Evolutionary conservation across 2,329 filamentous ascomycete genomes (phyloP).

Genomic region (Colletotrichum truncatum): DNA sequence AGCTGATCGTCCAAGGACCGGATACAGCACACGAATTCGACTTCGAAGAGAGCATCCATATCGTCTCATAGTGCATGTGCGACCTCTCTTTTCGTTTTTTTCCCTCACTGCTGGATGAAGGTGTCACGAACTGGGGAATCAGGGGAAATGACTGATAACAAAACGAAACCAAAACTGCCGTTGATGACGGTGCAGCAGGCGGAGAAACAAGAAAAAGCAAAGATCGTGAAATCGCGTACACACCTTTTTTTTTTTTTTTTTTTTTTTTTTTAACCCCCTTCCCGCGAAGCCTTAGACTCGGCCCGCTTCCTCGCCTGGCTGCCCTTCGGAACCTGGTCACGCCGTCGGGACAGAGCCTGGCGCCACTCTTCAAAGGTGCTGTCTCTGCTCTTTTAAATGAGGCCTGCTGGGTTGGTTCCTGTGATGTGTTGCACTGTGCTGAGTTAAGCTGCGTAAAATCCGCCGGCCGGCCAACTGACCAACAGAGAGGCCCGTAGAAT

Average conservation of each 20-base stretch:
- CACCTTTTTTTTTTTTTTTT: slow-evolving; percentile 1
- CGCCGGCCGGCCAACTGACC: neutral
- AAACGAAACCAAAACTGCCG: slow-evolving; percentile 3
- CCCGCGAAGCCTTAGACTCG: slow-evolving; percentile 25
- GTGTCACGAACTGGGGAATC: neutral
- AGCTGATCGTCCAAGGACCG: neutral
- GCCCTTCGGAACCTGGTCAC: slow-evolving; percentile 20
- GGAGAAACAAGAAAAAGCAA: slow-evolving; percentile 27
- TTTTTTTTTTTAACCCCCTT: too few species aligned
- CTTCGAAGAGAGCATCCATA: neutral
- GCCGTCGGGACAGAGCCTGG: slow-evolving; percentile 15
- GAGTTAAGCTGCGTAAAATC: neutral
- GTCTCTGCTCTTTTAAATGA: neutral
- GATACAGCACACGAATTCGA: neutral
- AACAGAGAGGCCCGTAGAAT: neutral
- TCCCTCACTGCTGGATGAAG: neutral
- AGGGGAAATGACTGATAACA: slow-evolving; percentile 1
- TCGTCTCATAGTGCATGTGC: neutral
- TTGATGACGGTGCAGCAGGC: slow-evolving; percentile 22
- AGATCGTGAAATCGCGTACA: slow-evolving; percentile 7
- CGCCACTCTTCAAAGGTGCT: slow-evolving; percentile 3
- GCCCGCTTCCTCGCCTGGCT: slow-evolving; percentile 20
- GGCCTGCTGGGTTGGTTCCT: neutral
- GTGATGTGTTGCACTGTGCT: slow-evolving; percentile 1
- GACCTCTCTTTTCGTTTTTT: neutral